These are phyloP conservation scores for Monosporascus sp. DNA, from an alignment of 2,329 filamentous ascomycete genomes.

Conservation along the genomic window DNA sequence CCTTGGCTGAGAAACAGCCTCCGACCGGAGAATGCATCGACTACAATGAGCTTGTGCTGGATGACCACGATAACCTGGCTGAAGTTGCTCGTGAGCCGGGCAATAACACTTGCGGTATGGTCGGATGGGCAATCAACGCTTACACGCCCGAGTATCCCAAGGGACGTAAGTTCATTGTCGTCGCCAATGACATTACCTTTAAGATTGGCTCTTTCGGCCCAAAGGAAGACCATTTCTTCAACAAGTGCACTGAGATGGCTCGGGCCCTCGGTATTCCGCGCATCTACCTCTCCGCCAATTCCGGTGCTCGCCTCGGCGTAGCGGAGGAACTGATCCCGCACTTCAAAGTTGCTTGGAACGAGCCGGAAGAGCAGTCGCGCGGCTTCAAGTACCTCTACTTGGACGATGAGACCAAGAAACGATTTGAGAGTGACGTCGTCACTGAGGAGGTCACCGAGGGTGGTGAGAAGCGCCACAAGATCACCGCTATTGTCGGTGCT, in stretches of 20 bases:
- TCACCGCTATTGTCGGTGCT: conserved; percentile 85
- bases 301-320: conserved; percentile 92
- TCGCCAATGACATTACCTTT: conserved; percentile 99
- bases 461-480: conserved; percentile 88
- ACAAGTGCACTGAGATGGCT: conserved; percentile 96
- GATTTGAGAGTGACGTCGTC: conserved; percentile 81
- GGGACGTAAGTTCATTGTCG: conserved; percentile 87
- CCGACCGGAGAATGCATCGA: conserved; percentile 86
- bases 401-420: conserved; percentile 77
- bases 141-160: conserved; percentile 92
- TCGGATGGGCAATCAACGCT: conserved; percentile 93
- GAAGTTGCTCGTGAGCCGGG: conserved; percentile 94
- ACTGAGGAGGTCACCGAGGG: conserved; percentile 83
- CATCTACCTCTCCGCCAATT: conserved; percentile 98
- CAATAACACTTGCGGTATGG: conserved; percentile 96
- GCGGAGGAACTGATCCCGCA: conserved; percentile 95
- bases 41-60: conserved; percentile 88
- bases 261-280: conserved; percentile 91
- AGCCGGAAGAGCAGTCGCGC: conserved; percentile 69
- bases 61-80: conserved; percentile 85
- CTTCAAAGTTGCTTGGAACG: conserved; percentile 97
- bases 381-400: conserved; percentile 98
- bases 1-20: conserved; percentile 75
- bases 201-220: conserved; percentile 98
- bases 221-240: conserved; percentile 95